These are phyloP conservation scores for Ceratocystis albifundus DNA, from an alignment of 2,329 filamentous ascomycete species.

Conservation along the genomic window DNA sequence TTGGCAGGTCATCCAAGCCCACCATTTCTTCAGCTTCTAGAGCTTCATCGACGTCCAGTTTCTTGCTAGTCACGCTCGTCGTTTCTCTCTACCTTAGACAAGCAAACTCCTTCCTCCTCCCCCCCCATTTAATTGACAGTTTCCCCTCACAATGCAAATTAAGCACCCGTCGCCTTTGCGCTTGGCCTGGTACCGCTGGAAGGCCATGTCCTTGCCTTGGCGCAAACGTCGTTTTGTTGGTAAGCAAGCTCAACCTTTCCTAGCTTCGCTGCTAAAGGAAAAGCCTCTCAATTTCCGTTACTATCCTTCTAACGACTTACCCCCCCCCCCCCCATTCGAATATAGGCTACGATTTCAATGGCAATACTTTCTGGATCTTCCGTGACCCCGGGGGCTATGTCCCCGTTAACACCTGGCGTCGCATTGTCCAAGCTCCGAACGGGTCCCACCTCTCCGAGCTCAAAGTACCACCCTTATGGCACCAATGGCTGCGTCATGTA, in stretches of 20 bases:
- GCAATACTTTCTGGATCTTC: conserved; percentile 61
- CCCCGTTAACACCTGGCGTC: conserved; percentile 40
- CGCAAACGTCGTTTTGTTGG: conserved; percentile 51
- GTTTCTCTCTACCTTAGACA: background rate
- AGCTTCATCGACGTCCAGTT: background rate
- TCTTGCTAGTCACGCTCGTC: background rate
- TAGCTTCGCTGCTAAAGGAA: background rate
- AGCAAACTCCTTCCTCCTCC: background rate
- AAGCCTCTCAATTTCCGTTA: background rate
- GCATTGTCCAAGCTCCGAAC: conserved; percentile 50
- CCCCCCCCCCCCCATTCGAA: background rate
- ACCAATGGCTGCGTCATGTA: conserved; percentile 56
- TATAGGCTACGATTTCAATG: conserved; percentile 50
- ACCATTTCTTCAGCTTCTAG: background rate
- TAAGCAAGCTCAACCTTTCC: conserved; percentile 30
- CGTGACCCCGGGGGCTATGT: conserved; percentile 36
- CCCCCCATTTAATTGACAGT: background rate
- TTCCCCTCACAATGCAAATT: conserved; percentile 10
- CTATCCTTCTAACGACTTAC: background rate
- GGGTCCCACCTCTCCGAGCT: conserved; percentile 45
- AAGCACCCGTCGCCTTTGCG: conserved; percentile 22
- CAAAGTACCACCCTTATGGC: conserved; percentile 50
- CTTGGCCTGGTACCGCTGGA: conserved; percentile 50
- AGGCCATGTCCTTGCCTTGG: conserved; percentile 51
- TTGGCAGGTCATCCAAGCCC: background rate